Percentiles rank a stretch among this genome's conserved stretches.
These are phyloP conservation scores for Penicillium samsonianum DNA, from an alignment of 495 filamentous ascomycete genomes.

Conservation along the genomic window DNA sequence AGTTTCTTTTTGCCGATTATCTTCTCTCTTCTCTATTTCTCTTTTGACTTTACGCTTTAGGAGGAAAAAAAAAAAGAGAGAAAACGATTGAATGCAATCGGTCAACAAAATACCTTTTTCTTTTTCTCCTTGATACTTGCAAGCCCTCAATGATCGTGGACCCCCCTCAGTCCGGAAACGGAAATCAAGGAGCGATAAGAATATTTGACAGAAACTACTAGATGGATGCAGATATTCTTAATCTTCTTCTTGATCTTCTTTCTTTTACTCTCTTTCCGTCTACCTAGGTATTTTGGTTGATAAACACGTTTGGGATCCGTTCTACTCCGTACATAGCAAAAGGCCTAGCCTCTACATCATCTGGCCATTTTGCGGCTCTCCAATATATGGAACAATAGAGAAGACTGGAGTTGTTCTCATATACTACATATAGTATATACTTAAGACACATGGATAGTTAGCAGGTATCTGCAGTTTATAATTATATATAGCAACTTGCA, in stretches of 20 bases:
- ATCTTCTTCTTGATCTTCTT: background rate
- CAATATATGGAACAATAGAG: background rate
- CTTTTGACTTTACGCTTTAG: conserved; percentile 10
- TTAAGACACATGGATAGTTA: background rate
- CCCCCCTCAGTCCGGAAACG: conserved; percentile 47
- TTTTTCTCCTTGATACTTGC: conserved; percentile 5
- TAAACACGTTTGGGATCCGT: background rate
- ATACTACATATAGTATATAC: too few species aligned
- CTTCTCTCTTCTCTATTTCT: conserved; percentile 4
- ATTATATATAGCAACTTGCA: background rate
- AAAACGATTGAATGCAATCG: conserved; percentile 13
- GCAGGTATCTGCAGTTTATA: background rate
- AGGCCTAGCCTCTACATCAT: background rate
- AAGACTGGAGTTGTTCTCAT: too few species aligned
- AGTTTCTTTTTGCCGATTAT: conserved; percentile 17
- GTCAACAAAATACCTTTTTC: background rate
- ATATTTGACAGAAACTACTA: conserved; percentile 16
- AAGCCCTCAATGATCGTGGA: conserved; percentile 38
- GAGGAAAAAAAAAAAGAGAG: background rate
- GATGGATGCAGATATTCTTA: conserved; percentile 9
- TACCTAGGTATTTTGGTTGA: background rate
- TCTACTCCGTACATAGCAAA: background rate
- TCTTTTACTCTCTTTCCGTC: background rate
- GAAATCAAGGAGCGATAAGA: conserved; percentile 31
- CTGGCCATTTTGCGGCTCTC: background rate